Evolutionary conservation across 2,329 filamentous ascomycete species (phyloP), one percentile per base, ranked within the genome.

Genomic region (Orbilia blumenaviensis): DNA sequence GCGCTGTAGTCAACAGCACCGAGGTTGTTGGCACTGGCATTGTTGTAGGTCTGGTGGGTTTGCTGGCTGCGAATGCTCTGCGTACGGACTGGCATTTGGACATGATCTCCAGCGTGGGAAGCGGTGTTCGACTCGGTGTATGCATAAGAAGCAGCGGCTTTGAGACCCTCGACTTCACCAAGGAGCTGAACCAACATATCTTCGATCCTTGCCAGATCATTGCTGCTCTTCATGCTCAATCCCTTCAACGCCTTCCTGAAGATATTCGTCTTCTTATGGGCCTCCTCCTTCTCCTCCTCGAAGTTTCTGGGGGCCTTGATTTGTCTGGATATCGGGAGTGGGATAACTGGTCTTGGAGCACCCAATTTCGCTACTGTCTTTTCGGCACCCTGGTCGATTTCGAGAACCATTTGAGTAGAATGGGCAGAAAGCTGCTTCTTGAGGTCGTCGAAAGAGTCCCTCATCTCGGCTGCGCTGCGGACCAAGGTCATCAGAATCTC

Each of bases 401-500:
- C 90, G 41, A 91, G 90, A 83, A 97, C 92, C 81, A 98, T 91
- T 81, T 93, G 88, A 73, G 92, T 92, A 81, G 97, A 94, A 75
- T 96, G 94, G 78, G 96, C 91, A 58, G 91, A 91, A 77, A 99
- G 91, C 81, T 96, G 91, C 78, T 90, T 91, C 85, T 95, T 97
- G 87, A 99, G 92, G 80, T 97, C 94, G 79, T 96, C 92, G 81
- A 98, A 96, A 0, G 93, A 96, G 79, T 92, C 96, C 78, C 94
- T 92, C 94, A 98, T 98, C 83, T 99, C 95, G 10, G 95, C 91
- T 2, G 95, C 94, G 66, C 93, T 94, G 74, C 94, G 91, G 77
- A 99, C 95, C 32, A 99, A 88, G 0, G 95, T 94, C 52, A 97
- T 92, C 16, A 99, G 86, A 66, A 99, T 97, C 83, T 99, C 95